These are phyloP conservation scores for Neurospora sp. DNA, from an alignment of 495 filamentous ascomycete species.

Conservation along the genomic window DNA sequence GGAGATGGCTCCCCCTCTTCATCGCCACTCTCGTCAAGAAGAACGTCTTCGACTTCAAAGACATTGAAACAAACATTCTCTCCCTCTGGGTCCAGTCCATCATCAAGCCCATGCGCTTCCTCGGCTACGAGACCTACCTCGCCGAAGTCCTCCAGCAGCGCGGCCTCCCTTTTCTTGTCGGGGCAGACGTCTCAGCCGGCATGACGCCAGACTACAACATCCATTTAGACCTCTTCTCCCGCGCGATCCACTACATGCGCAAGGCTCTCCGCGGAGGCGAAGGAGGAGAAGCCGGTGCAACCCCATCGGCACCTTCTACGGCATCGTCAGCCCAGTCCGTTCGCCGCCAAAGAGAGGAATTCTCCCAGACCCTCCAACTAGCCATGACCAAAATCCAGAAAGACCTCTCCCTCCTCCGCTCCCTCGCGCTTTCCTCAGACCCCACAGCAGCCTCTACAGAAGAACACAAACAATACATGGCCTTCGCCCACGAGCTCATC, in stretches of 20 bases:
- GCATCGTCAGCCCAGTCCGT: slow-evolving; percentile 2
- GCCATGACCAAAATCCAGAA: slow-evolving; percentile 40
- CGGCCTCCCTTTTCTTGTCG: slow-evolving; percentile 22
- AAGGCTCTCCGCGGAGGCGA: slow-evolving; percentile 18
- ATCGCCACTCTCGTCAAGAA: slow-evolving; percentile 28
- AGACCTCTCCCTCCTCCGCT: slow-evolving; percentile 26
- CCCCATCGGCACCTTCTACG: background rate
- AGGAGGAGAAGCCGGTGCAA: background rate
- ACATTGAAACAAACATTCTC: slow-evolving; percentile 22
- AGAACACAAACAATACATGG: slow-evolving; percentile 31
- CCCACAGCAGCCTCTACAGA: background rate
- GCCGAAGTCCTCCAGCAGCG: slow-evolving; percentile 26
- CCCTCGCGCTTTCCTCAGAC: background rate
- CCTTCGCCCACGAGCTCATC: slow-evolving; percentile 34
- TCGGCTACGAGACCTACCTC: slow-evolving; percentile 34
- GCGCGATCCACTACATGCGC: slow-evolving; percentile 33
- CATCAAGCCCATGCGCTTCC: slow-evolving; percentile 23
- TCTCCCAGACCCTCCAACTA: slow-evolving; percentile 23
- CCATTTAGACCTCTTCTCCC: slow-evolving; percentile 28
- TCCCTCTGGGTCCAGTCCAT: slow-evolving; percentile 31
- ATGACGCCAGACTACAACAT: slow-evolving; percentile 29
- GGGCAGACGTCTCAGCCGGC: slow-evolving; percentile 15
- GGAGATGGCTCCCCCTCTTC: slow-evolving; percentile 31
- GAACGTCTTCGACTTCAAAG: slow-evolving; percentile 29
- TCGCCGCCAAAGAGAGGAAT: slow-evolving; percentile 21